Percentiles rank a stretch among this genome's conserved stretches.
Conservation (phyloP, 176 grass and related monocot genomes). For the Stipa capillata region DNA sequence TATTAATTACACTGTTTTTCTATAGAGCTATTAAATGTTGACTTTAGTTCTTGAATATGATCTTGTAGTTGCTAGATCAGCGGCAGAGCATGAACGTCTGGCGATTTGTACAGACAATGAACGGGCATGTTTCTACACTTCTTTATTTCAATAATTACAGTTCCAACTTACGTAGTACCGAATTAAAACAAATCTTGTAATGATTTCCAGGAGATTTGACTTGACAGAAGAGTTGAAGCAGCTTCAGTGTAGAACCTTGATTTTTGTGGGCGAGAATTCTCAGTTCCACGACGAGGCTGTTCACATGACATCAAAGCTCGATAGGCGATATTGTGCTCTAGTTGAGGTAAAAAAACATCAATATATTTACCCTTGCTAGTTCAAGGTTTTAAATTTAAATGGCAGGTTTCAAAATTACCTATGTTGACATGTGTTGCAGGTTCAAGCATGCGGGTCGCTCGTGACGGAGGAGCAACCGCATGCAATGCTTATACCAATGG, state of each 20-base stretch:
- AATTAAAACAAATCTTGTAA: neutral
- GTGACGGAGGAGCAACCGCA: conserved; percentile 93
- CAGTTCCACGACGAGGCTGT: conserved; percentile 78
- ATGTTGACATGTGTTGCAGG: conserved; percentile 31
- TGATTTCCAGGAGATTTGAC: conserved; percentile 70
- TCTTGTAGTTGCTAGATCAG: conserved; percentile 78
- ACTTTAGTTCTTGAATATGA: neutral
- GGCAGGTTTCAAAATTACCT: neutral
- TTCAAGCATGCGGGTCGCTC: conserved; percentile 82
- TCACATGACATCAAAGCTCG: conserved; percentile 81
- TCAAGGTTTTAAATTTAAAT: neutral
- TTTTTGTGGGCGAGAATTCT: conserved; percentile 84
- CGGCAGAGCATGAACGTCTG: conserved; percentile 81
- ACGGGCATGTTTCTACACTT: conserved; percentile 37
- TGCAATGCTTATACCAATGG: conserved; percentile 89
- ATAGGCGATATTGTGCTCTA: conserved; percentile 85
- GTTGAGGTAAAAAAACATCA: conserved; percentile 59
- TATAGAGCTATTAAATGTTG: conserved; percentile 14
- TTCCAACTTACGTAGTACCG: neutral
- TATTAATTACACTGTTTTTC: neutral
- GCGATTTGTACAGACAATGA: conserved; percentile 86
- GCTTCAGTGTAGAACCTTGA: conserved; percentile 81
- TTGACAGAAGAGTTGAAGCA: conserved; percentile 76
- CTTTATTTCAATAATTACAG: neutral
- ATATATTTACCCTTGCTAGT: neutral